Base-by-base conservation (phyloP, 192 early-diverging fungal species). In the Mortierella hygrophila region DNA sequence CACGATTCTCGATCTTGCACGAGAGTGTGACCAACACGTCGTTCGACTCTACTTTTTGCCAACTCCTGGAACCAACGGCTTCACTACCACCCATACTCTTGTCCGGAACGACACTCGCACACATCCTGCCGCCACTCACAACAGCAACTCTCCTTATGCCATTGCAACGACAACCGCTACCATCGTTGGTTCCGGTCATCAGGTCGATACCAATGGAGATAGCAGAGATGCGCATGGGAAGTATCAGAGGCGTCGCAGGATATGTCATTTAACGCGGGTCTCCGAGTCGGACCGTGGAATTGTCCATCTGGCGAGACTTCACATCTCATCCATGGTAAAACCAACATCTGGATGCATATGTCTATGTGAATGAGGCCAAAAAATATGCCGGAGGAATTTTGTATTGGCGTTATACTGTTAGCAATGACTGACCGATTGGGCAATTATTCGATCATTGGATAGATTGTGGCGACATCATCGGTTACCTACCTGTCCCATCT, bases 1-100 rank as follows among this genome's bases (percentile, higher is more conserved):
- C 2, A 74, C 76, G 23, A 81, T 86, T 38, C 26, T 74, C 21
- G 75, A 86, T 41, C 79, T 78, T n/a, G 84, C 79, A 4, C 49
- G 75, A 26, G 71, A 54, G 32, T 63, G 75, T 49, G 79, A 81
- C 44, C 77, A 80, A 23, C 84, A 86, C 38, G 70, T 80, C n/a
- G 84, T 86, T n/a, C 78, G 75, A 20, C 75, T 86, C n/a, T 86
- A 81, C 68, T 81, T 81, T 77, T 76, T 86, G 6, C 84, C 84
- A 18, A 86, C 84, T 18, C 75, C 78, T n/a, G 40, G 65, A 8
- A 86, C 84, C 65, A 81, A 81, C 65, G 84, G 84, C 2, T 86
- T 86, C 60, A 81, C 84, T 1, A 86, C 84, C 1, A 78, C 84
- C 3, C 84, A 86, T 52, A 86, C 84, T 26, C 57, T 86, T 52